Percentiles rank a stretch among this genome's conserved stretches.
Conservation (phyloP, 495 filamentous ascomycete species). For the Gamarada debralockiae region DNA sequence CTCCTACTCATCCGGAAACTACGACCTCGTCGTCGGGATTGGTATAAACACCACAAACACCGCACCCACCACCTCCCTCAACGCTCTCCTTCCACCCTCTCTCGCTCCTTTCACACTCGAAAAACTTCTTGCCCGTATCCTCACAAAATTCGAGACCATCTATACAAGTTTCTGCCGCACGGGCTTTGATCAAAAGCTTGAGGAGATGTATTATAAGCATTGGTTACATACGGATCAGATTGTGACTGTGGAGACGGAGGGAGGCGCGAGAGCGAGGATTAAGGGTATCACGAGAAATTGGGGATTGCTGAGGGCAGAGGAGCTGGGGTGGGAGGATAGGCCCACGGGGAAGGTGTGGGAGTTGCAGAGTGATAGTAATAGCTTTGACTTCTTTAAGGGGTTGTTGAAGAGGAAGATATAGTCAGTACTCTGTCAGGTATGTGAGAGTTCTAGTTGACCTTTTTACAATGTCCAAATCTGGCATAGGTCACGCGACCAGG, state of each 20-base stretch:
- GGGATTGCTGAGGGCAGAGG: conserved; percentile 80
- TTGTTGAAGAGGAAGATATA: conserved; percentile 78
- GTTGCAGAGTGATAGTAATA: conserved; percentile 95
- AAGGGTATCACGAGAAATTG: conserved; percentile 86
- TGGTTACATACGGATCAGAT: conserved; percentile 93
- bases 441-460: too few species aligned
- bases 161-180: conserved; percentile 68
- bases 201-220: conserved; percentile 73
- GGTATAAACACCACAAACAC: conserved; percentile 86
- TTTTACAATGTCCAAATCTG: too few species aligned
- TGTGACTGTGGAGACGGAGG: conserved; percentile 83
- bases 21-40: conserved; percentile 84
- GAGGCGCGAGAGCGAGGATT: conserved; percentile 72
- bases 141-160: conserved; percentile 74
- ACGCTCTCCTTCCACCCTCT: conserved; percentile 57
- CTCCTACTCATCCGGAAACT: conserved; percentile 69
- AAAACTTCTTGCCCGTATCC: conserved; percentile 76
- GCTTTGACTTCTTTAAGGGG: conserved; percentile 96
- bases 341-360: conserved; percentile 74
- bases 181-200: conserved; percentile 70
- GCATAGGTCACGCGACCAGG: too few species aligned
- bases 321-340: conserved; percentile 67
- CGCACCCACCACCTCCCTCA: conserved; percentile 82
- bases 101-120: conserved; percentile 66
- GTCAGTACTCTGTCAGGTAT: neutral